These are phyloP conservation scores for Kentomonas sorsogonicus DNA, from an alignment of 208 protist genomes.

Conservation along the genomic window DNA sequence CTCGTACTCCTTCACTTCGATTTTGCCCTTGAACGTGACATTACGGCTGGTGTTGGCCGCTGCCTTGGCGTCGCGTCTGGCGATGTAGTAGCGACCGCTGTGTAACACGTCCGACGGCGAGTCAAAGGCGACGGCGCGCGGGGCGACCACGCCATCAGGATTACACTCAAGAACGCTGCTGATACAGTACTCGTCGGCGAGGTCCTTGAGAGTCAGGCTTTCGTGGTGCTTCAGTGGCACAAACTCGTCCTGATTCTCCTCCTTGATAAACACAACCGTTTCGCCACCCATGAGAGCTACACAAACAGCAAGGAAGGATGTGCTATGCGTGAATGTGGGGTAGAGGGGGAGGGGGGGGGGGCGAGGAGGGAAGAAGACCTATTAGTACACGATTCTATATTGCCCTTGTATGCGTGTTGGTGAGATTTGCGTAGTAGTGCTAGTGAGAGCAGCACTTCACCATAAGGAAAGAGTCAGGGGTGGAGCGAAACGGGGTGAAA, in stretches of 20 bases:
- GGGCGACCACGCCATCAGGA: slow-evolving; percentile 44
- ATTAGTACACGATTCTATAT: too few species aligned
- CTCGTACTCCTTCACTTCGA: slow-evolving; percentile 79
- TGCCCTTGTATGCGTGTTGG: too few species aligned
- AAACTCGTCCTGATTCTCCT: slow-evolving; percentile 33
- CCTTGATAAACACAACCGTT: slow-evolving; percentile 42
- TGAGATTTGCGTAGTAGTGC: too few species aligned
- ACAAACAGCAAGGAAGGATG: too few species aligned
- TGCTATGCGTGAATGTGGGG: too few species aligned
- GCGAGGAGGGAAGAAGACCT: too few species aligned
- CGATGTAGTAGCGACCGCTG: slow-evolving; percentile 75
- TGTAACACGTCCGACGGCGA: slow-evolving; percentile 75
- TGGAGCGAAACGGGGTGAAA: too few species aligned
- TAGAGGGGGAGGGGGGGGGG: too few species aligned
- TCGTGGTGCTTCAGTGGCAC: slow-evolving; percentile 41
- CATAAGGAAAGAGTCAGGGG: too few species aligned
- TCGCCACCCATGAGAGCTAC: slow-evolving; percentile 14
- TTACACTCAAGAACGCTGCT: slow-evolving; percentile 85
- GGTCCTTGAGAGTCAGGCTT: slow-evolving; percentile 58
- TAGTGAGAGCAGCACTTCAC: too few species aligned
- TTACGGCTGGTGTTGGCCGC: slow-evolving; percentile 30
- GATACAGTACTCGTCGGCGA: slow-evolving; percentile 76
- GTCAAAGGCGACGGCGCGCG: slow-evolving; percentile 73
- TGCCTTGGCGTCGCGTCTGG: slow-evolving; percentile 42
- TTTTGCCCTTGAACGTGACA: slow-evolving; percentile 80